These are phyloP conservation scores for Xylariaceae sp. DNA, from an alignment of 2,329 filamentous ascomycete species.

Conservation along the genomic window DNA sequence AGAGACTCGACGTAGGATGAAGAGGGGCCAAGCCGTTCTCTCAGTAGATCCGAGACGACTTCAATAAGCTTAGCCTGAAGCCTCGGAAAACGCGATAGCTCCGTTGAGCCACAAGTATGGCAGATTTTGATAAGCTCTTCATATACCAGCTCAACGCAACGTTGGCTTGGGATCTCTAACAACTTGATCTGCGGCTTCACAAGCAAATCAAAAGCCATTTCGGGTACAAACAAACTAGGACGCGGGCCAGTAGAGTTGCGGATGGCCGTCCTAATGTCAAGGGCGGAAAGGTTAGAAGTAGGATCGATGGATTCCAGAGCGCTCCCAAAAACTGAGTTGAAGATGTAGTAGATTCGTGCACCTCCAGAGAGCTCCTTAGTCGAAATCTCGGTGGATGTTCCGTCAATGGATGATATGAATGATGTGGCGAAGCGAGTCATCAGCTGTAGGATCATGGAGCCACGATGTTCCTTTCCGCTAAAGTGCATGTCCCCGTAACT, in stretches of 20 bases:
- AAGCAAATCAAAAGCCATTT: constrained; percentile 95
- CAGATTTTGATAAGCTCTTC: constrained; percentile 99
- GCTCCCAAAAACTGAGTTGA: constrained; percentile 98
- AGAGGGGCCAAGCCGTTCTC: constrained; percentile 87
- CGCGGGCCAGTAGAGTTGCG: constrained; percentile 96
- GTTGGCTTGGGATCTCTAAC: constrained; percentile 90
- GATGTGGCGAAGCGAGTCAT: constrained; percentile 99
- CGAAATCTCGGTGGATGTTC: constrained; percentile 97
- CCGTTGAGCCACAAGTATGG: constrained; percentile 95
- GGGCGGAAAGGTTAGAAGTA: constrained; percentile 89
- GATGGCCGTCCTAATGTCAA: constrained; percentile 96
- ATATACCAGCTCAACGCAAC: constrained; percentile 97
- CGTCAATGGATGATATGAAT: constrained; percentile 98
- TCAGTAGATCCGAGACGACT: constrained; percentile 92
- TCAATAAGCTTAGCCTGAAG: constrained; percentile 97
- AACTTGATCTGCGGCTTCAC: constrained; percentile 99
- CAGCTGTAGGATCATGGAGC: constrained; percentile 90
- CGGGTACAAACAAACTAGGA: constrained; percentile 94
- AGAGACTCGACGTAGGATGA: constrained; percentile 94
- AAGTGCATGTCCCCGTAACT: constrained; percentile 99
- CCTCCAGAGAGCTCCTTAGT: constrained; percentile 97
- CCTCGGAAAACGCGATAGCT: constrained; percentile 88
- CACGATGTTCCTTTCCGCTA: constrained; percentile 93
- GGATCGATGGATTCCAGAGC: constrained; percentile 96
- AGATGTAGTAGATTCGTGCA: constrained; percentile 97